Evolutionary conservation across 345 rosid species (phyloP).

Genomic region (Euphorbia pulcherrima): DNA sequence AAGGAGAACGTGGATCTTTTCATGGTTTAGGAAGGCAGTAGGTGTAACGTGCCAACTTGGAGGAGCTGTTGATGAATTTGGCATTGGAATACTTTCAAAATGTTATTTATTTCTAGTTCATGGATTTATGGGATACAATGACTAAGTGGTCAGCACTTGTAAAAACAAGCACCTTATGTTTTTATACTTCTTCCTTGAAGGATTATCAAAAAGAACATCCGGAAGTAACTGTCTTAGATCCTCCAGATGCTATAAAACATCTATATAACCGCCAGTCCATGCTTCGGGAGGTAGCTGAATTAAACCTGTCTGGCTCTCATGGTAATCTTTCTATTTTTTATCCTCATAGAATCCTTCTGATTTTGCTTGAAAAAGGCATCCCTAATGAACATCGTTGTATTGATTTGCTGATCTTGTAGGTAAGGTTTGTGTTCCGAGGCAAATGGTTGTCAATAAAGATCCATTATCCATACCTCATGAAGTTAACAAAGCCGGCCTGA

Average conservation of each 20-base stretch:
- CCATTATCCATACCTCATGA: constrained; percentile 48
- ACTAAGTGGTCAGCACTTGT: too few relatives aligned
- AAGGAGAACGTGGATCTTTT: too few relatives aligned
- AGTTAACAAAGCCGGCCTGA: constrained; percentile 64
- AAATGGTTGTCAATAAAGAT: constrained; percentile 62
- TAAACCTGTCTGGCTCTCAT: constrained; percentile 51
- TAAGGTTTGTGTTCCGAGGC: constrained; percentile 68
- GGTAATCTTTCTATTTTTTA: constrained; percentile 37
- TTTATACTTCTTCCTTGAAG: constrained; percentile 42
- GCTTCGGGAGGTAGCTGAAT: constrained; percentile 75
- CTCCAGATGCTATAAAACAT: constrained; percentile 71
- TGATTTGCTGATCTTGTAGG: constrained; percentile 39
- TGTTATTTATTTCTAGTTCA: too few relatives aligned
- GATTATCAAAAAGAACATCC: constrained; percentile 70
- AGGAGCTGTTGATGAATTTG: too few relatives aligned
- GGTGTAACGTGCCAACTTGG: too few relatives aligned
- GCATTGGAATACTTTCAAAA: too few relatives aligned
- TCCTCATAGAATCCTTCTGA: background rate
- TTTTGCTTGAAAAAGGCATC: constrained; percentile 5
- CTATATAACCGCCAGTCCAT: constrained; percentile 72
- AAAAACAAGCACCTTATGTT: background rate
- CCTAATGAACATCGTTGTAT: background rate
- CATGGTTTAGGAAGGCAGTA: too few relatives aligned
- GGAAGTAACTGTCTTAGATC: constrained; percentile 76
- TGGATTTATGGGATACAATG: too few relatives aligned